Percentiles rank a stretch among this genome's conserved stretches.
phyloP scores from a whole-genome alignment of 73 alveolate species.

The Paraurostyla sp. region DNA sequence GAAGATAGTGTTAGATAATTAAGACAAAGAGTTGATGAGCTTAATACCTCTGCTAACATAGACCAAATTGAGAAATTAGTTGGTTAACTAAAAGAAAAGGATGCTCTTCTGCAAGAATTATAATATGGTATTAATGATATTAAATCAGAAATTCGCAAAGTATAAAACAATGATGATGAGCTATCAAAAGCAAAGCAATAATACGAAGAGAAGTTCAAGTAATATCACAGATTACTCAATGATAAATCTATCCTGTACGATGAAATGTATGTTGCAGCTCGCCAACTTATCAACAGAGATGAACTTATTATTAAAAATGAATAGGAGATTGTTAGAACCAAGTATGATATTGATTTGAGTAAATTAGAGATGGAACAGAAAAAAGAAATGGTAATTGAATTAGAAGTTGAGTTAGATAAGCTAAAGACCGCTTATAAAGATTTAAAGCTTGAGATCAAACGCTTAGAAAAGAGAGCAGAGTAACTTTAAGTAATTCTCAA shows the following conservation, averaged over 20 bases:
- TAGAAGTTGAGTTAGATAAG: conserved; percentile 52
- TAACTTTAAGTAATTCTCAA: conserved; percentile 52
- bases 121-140: conserved; percentile 48
- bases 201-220: conserved; percentile 18
- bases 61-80: conserved; percentile 43
- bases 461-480: background rate
- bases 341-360: conserved; percentile 54
- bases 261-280: conserved; percentile 37
- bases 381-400: conserved; percentile 57
- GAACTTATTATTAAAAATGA: conserved; percentile 64
- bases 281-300: conserved; percentile 48
- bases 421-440: conserved; percentile 31
- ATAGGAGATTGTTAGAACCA: conserved; percentile 58
- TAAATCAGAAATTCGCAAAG: conserved; percentile 46
- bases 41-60: background rate
- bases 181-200: conserved; percentile 14
- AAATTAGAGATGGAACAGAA: conserved; percentile 61
- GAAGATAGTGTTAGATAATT: conserved; percentile 44
- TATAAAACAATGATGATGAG: conserved; percentile 40
- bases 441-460: conserved; percentile 45
- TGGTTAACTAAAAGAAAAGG: conserved; percentile 35
- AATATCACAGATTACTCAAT: conserved; percentile 29
- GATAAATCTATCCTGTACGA: conserved; percentile 68
- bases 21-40: conserved; percentile 59
- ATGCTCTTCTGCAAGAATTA: conserved; percentile 29